Evolutionary conservation across 2,329 filamentous ascomycete species (phyloP), one percentile per base, ranked within the genome.

Genomic region (Alternaria infectoria): DNA sequence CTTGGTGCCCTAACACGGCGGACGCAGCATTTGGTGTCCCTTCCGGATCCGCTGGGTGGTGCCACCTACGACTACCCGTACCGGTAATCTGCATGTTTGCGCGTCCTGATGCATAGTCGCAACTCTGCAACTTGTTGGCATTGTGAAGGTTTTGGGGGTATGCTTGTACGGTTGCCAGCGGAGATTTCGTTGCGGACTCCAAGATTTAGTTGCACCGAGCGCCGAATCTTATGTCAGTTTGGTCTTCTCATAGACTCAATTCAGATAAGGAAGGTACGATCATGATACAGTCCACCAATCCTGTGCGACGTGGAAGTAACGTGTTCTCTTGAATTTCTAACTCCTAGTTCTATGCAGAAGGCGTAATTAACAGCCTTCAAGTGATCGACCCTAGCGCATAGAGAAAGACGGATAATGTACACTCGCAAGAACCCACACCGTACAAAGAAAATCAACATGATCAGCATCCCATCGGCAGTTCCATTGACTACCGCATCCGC

Each of bases 381-480:
- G 26, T 62, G 40, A 62, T 52, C 59, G 17, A 58, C 54, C 55
- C 59, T 59, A 59, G 49, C 58, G 49, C 58, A 57, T 17, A 49
- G 46, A 61, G 36, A 64, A 63, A 51, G 13, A 51, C 46, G 23
- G 19, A 63, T 68, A 69, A 50, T 69, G 59, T 69, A 69, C 67
- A 69, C 54, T 62, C 59, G 60, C 65, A 59, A 56, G 30, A 52
- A 23, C 61, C 61, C 58, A 52, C 52, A 51, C 44, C 50, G 5
- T 54, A 44, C 52, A 30, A 44, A 47, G 56, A 44, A 58, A 28
- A 36, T 44, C 25, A 52, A 60, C 58, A 62, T 50, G 55, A 32
- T 45, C 25, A 28, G 11, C 17, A 23, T 26, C 52, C 36, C 17
- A 7, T 32, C 56, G 17, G 23, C 21, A 49, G n/a, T 6, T 59